phyloP scores from a whole-genome alignment of 2,329 filamentous ascomycete species.

The Ophiosphaerella herpotricha region DNA sequence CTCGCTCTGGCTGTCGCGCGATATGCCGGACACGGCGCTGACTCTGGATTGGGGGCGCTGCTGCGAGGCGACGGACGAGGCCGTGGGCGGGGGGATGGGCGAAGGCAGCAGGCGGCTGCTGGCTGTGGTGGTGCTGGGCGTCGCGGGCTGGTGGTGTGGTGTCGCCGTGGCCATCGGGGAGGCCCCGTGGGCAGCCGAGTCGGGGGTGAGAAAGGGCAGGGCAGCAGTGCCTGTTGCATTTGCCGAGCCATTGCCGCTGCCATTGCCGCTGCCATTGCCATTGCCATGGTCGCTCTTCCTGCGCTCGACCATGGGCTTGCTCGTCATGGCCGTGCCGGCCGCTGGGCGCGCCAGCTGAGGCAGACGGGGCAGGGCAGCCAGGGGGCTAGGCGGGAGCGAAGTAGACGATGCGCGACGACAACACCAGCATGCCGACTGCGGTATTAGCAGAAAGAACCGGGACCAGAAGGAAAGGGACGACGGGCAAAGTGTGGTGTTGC shows the following conservation, averaged over 20 bases:
- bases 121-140: slow-evolving; percentile 4
- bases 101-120: slow-evolving; percentile 37
- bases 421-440: slow-evolving; percentile 26
- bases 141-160: slow-evolving; percentile 1
- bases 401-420: slow-evolving; percentile 27
- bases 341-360: slow-evolving; percentile 18
- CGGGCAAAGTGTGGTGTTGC: too few relatives aligned
- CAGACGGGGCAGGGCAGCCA: slow-evolving; percentile 5
- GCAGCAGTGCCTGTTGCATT: not conserved
- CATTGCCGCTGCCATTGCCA: not conserved
- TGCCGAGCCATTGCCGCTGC: not conserved
- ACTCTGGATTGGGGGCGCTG: slow-evolving; percentile 39
- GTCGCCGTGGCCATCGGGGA: not conserved
- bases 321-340: slow-evolving; percentile 31
- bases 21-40: slow-evolving; percentile 32
- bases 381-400: slow-evolving; percentile 34
- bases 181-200: slow-evolving; percentile 13
- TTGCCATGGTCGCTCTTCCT: slow-evolving; percentile 24
- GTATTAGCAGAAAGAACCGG: too few relatives aligned
- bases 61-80: slow-evolving; percentile 33
- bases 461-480: too few relatives aligned
- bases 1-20: slow-evolving; percentile 33
- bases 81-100: slow-evolving; percentile 36
- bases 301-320: slow-evolving; percentile 36
- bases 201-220: slow-evolving; percentile 25